Percentiles rank a stretch among this genome's conserved stretches.
These are phyloP conservation scores for Yarrowia sp. DNA, from an alignment of 805 yeast species.

Conservation along the genomic window DNA sequence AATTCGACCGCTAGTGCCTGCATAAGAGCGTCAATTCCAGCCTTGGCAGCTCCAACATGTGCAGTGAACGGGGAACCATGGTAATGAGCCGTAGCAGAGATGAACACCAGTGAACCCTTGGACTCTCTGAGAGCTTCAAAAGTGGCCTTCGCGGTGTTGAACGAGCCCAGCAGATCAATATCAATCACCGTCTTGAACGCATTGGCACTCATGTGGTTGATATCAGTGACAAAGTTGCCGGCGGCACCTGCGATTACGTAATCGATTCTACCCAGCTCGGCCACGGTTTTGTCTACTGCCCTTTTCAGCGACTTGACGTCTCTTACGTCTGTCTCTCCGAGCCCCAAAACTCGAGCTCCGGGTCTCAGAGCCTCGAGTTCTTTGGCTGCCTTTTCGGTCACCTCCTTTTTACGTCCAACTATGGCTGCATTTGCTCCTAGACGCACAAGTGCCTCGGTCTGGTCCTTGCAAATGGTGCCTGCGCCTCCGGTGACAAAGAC, in stretches of 20 bases:
- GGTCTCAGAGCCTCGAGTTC: constrained; percentile 64
- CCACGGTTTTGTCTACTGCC: constrained; percentile 73
- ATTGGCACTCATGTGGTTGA: constrained; percentile 77
- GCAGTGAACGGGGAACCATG: constrained; percentile 86
- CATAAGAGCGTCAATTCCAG: constrained; percentile 89
- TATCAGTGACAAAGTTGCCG: constrained; percentile 85
- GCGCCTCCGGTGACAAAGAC: constrained; percentile 96
- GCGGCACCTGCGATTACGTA: constrained; percentile 95
- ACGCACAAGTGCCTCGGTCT: constrained; percentile 79
- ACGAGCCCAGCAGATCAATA: constrained; percentile 87
- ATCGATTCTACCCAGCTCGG: constrained; percentile 77
- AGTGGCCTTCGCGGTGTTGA: constrained; percentile 85
- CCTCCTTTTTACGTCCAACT: constrained; percentile 74
- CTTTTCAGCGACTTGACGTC: constrained; percentile 61
- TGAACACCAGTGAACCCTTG: constrained; percentile 77
- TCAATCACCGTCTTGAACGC: constrained; percentile 88
- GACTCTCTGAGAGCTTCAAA: constrained; percentile 66
- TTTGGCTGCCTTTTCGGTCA: constrained; percentile 69
- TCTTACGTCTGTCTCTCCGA: constrained; percentile 81
- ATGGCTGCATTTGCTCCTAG: constrained; percentile 89
- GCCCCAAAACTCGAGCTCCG: constrained; percentile 72
- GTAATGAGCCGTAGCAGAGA: constrained; percentile 88
- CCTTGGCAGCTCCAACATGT: constrained; percentile 95
- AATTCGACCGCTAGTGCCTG: constrained; percentile 86
- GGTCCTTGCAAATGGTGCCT: constrained; percentile 90